A percentile compares a stretch with the other conserved stretches of the same genome.
These are phyloP conservation scores for Fraxinus anomala DNA, from an alignment of 257 asterid genomes.

Conservation along the genomic window DNA sequence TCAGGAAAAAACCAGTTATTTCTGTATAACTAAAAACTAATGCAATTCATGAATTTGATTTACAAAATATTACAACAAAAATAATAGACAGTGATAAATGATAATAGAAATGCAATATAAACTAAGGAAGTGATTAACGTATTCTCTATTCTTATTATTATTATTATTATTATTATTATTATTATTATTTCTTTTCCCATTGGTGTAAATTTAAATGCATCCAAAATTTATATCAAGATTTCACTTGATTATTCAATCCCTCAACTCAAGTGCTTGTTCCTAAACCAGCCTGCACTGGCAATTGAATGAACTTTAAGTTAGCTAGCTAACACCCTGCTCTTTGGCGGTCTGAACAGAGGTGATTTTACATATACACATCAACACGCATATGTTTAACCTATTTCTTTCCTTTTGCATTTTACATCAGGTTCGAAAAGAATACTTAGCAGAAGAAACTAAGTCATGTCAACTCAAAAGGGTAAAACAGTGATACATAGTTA, in stretches of 20 bases:
- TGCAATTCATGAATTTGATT: background rate
- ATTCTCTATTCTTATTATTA: background rate
- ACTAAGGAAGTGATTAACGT: background rate
- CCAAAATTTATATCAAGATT: conserved; percentile 6
- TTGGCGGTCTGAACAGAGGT: background rate
- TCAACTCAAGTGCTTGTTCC: background rate
- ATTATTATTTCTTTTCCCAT: background rate
- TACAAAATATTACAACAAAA: background rate
- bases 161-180: background rate
- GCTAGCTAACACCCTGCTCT: background rate
- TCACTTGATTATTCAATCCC: conserved; percentile 12
- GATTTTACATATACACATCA: background rate
- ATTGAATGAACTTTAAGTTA: conserved; percentile 7
- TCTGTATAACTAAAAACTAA: background rate
- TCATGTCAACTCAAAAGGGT: conserved; percentile 67
- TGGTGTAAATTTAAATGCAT: background rate
- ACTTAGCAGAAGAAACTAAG: conserved; percentile 33
- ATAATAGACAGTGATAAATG: background rate
- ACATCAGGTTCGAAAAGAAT: conserved; percentile 66
- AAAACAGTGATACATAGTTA: background rate
- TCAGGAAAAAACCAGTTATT: background rate
- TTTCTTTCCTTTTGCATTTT: conserved; percentile 19
- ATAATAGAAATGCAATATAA: background rate
- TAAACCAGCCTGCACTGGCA: background rate
- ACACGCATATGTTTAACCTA: conserved; percentile 4